Evolutionary conservation across 2,329 filamentous ascomycete genomes (phyloP), one percentile per base, ranked within the genome.

Genomic region (Ophiostoma pallidulum): DNA sequence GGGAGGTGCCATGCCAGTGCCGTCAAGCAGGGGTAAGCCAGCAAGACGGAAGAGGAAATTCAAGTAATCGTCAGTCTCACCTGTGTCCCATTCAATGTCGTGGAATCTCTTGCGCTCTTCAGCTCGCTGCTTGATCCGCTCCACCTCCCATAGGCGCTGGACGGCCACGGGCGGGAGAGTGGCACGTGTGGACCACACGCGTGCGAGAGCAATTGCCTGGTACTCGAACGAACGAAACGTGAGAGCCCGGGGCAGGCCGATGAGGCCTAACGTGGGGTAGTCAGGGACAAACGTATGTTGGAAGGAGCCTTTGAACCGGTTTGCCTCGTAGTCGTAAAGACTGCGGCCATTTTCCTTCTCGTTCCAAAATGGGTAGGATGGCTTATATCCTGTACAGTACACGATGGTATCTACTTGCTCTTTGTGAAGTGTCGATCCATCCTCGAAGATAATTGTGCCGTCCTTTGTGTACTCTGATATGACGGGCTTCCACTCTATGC

Each of bases 371-470:
- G 89, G 88, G 48, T 84, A 86, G 3, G 82, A 82, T 64, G 87
- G 94, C 51, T 92, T 76, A 59, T 94, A 97, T 0, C 91, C 91
- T 0, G 91, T 96, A 60, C 86, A 89, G 64, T 92, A 96, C 24
- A 96, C 62, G 6, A 96, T 67, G 1, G 77, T 75, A 57, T 95
- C 89, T 48, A 97, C 65, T 22, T 80, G 69, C 2, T 68, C 66
- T 2, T 32, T 31, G 2, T 33, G 35, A 47, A 89, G 84, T 14
- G 70, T 65, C 1, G 87, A 72, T 2, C 75, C 79, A 51, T 79
- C 73, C 37, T 74, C 66, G 7, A 73, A 64, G 0, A 70, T 58
- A 13, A 72, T 64, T 36, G 68, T 51, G 22, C 71, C 66, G 56
- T 67, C 60, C 42, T 62, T 9, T 20, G 60, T 53, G 56, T 71